Evolutionary conservation across 2,329 filamentous ascomycete species (phyloP), one percentile per base, ranked within the genome.

Genomic region (Samsoniella hepiali): DNA sequence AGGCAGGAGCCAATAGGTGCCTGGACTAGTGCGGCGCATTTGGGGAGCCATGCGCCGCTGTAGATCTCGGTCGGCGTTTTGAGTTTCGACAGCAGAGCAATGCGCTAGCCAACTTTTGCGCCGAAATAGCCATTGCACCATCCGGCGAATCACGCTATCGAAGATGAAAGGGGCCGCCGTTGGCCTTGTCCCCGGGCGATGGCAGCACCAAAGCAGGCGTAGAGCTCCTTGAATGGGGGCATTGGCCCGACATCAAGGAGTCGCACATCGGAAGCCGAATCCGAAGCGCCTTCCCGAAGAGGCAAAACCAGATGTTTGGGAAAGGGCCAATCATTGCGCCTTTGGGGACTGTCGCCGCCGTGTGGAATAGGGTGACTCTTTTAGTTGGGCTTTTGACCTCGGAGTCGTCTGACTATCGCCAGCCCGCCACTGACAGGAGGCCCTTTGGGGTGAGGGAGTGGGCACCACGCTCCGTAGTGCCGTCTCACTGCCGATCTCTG

Each of bases 251-350:
- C 5, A 29, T 54, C 38, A 56, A 44, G 22, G 53, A 51, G 42
- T 27, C 32, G n/a, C 22, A 4, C 34, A 57, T 44, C 51, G 53
- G 42, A 17, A 57, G 44, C 27, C 32, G 44, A 27, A 57, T 32
- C 60, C 53, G 36, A 57, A 29, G 36, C 22, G 53, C 60, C 60
- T 63, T 63, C 53, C 60, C 38, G 36, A 63, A 50, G 22, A 11
- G 36, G 60, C 0, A 49, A 62, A 29, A 63, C 13, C 9, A 34
- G 1, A 44, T 51, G 36, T 51, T 63, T 44, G 36, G 44, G 15
- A 44, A 5, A 8, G 44, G 7, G 36, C 45, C 45, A 63, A 63
- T 58, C 53, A 51, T 63, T 63, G 60, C 44, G 45, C 44, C 44
- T 40, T 63, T 51, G 22, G 60, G 53, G 44, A 34, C 17, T 44